Base-by-base conservation (phyloP, 345 rosid species). In the Nasturtium officinale region DNA sequence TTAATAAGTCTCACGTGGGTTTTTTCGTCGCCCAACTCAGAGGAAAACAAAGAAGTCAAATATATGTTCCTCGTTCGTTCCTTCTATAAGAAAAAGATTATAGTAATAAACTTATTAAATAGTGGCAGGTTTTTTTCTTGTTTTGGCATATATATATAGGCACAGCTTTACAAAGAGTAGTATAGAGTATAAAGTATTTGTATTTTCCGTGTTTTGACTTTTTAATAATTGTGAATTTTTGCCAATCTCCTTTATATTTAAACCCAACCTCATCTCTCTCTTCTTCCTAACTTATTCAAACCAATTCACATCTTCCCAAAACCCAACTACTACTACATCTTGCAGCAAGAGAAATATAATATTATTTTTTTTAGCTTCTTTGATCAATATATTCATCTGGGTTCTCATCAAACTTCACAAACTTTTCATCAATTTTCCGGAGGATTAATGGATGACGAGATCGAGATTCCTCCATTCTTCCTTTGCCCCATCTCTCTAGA, bases 401-500 rank as follows among this genome's bases (percentile, higher is more conserved):
- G n/a, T 51, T 53, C 69, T 35, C 38, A 7, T 35, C 30, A 37
- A 64, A 10, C 5, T 18, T 17, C 59, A 47, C 73, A 47, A 16
- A 55, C 26, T 76, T 38, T 28, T 71, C 17, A 33, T 59, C 33
- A 18, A 29, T 26, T 42, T 32, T 48, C 20, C 3, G 28, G 55
- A 53, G 46, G 51, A 40, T 35, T 20, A 40, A 87, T 86, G 89
- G 90, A 87, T 65, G 71, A 77, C 17, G 92, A 83, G 38, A 83
- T 90, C 52, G 89, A 86, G 61, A 83, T 90, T 58, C 96, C 96
- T 15, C 35, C 83, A 0, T 86, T 74, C 58, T 90, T 90, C 43
- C 81, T 85, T 74, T 90, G 96, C 75, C 96, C 96, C 0, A 86
- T 90, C 47, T 90, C 96, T 38, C 80, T 87, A 2, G 85, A 83